Evolutionary conservation across 1,284 basidiomycete species (phyloP).

Genomic region (Austroboletus olivaceoglutinosus): DNA sequence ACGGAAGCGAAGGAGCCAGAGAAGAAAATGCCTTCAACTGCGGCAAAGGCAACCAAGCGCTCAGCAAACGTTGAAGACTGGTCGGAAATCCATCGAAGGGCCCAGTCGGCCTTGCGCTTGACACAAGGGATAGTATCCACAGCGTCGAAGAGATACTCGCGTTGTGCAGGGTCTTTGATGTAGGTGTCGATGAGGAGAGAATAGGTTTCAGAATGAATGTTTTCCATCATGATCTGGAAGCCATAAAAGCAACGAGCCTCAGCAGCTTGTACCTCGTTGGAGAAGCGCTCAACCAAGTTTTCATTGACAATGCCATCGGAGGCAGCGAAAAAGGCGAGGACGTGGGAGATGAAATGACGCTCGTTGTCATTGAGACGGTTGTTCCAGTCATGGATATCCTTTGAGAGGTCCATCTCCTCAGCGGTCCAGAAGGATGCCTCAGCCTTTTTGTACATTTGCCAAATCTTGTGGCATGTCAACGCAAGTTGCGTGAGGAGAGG

Average conservation of each 20-base stretch:
- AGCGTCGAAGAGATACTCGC: constrained; percentile 90
- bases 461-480: constrained; percentile 60
- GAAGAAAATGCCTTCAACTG: constrained; percentile 98
- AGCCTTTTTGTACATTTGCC: constrained; percentile 96
- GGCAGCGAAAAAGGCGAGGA: constrained; percentile 95
- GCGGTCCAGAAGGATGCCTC: constrained; percentile 97
- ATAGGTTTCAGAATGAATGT: constrained; percentile 96
- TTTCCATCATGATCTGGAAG: constrained; percentile 99
- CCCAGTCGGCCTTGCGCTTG: constrained; percentile 93
- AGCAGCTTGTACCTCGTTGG: constrained; percentile 89
- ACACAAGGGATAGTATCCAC: constrained; percentile 94
- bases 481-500: not conserved
- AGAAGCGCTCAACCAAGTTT: constrained; percentile 94
- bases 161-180: constrained; percentile 85
- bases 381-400: constrained; percentile 92
- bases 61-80: constrained; percentile 83
- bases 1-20: constrained; percentile 93
- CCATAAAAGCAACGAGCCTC: constrained; percentile 99
- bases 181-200: constrained; percentile 98
- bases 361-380: constrained; percentile 92
- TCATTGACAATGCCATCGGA: constrained; percentile 99
- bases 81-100: constrained; percentile 91
- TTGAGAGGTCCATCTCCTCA: constrained; percentile 96
- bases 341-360: constrained; percentile 93
- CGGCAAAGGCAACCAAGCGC: constrained; percentile 94